These are phyloP conservation scores for Phytophthora lateralis DNA, from an alignment of 352 stramenopile species.

Conservation along the genomic window DNA sequence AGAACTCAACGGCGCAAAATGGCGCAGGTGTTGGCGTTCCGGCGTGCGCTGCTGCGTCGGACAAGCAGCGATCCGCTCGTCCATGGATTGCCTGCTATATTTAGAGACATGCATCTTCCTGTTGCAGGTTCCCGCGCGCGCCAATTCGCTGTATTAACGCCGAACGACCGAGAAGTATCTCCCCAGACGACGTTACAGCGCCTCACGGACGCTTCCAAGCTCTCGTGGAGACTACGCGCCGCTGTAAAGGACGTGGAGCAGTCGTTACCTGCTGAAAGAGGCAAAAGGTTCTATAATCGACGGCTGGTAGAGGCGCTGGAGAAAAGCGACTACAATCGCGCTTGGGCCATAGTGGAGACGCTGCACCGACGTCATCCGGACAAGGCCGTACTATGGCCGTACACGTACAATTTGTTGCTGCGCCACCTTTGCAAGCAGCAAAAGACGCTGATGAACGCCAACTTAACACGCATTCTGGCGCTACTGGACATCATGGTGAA, in stretches of 20 bases:
- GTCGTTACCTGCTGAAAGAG: slow-evolving; percentile 28
- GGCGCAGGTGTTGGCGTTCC: slow-evolving; percentile 19
- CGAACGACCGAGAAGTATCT: slow-evolving; percentile 6
- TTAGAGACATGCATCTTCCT: slow-evolving; percentile 1
- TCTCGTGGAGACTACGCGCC: slow-evolving; percentile 23
- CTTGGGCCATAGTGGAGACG: slow-evolving; percentile 35
- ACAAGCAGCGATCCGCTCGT: not conserved
- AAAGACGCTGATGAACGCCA: slow-evolving; percentile 33
- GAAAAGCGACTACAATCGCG: slow-evolving; percentile 32
- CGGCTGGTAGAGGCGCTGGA: slow-evolving; percentile 39
- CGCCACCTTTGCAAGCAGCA: slow-evolving; percentile 51
- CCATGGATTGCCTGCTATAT: not conserved
- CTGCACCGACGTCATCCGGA: slow-evolving; percentile 27
- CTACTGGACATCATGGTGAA: slow-evolving; percentile 60
- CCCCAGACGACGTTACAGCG: slow-evolving; percentile 10
- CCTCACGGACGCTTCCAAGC: slow-evolving; percentile 20
- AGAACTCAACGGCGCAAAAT: slow-evolving; percentile 12
- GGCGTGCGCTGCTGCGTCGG: slow-evolving; percentile 20
- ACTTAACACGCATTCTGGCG: slow-evolving; percentile 47
- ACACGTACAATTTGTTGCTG: slow-evolving; percentile 67
- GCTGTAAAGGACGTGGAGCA: slow-evolving; percentile 20
- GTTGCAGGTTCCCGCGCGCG: slow-evolving; percentile 11
- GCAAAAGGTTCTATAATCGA: slow-evolving; percentile 56
- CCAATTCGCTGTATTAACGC: slow-evolving; percentile 21
- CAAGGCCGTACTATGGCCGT: slow-evolving; percentile 37